A percentile compares a stretch with the other conserved stretches of the same genome.
phyloP scores from a whole-genome alignment of 2,329 filamentous ascomycete genomes.

The Trichoderma sp. region DNA sequence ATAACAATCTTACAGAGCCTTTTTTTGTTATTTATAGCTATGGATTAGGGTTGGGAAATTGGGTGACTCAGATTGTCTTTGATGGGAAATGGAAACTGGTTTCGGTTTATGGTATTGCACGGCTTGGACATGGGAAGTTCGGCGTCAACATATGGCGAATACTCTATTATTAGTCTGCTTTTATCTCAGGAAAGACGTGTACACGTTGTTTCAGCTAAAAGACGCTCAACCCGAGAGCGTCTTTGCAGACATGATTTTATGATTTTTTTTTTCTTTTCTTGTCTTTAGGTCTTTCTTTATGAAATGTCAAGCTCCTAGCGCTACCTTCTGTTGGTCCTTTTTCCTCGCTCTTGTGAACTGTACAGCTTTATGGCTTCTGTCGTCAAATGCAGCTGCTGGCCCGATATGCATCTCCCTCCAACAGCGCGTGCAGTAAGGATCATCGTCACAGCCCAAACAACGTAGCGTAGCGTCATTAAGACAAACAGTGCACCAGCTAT shows the following conservation, averaged over 20 bases:
- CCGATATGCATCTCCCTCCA: slow-evolving; percentile 82
- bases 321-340: slow-evolving; percentile 41
- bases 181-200: neutral
- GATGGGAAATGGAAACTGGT: neutral
- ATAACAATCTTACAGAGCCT: neutral
- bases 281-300: neutral
- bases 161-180: neutral
- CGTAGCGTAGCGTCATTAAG: slow-evolving; percentile 74
- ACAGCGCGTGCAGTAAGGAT: slow-evolving; percentile 77
- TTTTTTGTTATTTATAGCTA: neutral
- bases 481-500: slow-evolving; percentile 82
- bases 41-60: neutral
- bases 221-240: neutral
- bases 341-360: slow-evolving; percentile 52
- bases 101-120: slow-evolving; percentile 16
- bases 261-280: neutral
- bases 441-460: slow-evolving; percentile 71
- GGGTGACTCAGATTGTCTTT: slow-evolving; percentile 18
- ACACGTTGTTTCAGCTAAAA: neutral
- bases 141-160: neutral
- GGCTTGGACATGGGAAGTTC: slow-evolving; percentile 9
- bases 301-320: slow-evolving; percentile 41
- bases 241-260: neutral
- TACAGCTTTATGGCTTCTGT: slow-evolving; percentile 69
- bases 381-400: slow-evolving; percentile 69